These are phyloP conservation scores for Cyberlindnera amylophila DNA, from an alignment of 805 yeast species.

Conservation along the genomic window DNA sequence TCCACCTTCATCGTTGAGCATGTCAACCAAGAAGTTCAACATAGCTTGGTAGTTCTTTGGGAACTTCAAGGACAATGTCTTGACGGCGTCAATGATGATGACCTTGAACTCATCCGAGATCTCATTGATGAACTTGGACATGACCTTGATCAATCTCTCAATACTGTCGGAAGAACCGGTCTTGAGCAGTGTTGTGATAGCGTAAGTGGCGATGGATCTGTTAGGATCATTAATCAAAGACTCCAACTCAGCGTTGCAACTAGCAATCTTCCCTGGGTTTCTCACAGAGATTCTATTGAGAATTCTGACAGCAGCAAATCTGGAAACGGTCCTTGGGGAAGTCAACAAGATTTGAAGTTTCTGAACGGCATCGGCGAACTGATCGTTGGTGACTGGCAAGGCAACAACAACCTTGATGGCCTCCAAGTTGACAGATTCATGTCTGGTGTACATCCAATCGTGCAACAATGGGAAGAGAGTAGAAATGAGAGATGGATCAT, in stretches of 20 bases:
- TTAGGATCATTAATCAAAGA: slow-evolving; percentile 81
- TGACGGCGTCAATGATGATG: slow-evolving; percentile 91
- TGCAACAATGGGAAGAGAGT: slow-evolving; percentile 62
- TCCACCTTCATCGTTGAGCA: slow-evolving; percentile 89
- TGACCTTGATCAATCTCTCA: slow-evolving; percentile 82
- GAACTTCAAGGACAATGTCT: slow-evolving; percentile 87
- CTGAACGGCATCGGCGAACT: slow-evolving; percentile 65
- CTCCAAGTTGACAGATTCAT: slow-evolving; percentile 89
- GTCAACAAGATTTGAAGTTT: slow-evolving; percentile 72
- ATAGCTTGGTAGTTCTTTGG: slow-evolving; percentile 84
- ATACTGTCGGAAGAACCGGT: slow-evolving; percentile 90
- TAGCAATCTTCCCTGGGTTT: slow-evolving; percentile 73
- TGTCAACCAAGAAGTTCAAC: slow-evolving; percentile 75
- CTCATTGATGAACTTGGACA: slow-evolving; percentile 85
- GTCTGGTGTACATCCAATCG: slow-evolving; percentile 71
- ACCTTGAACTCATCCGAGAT: slow-evolving; percentile 94
- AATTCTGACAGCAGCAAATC: slow-evolving; percentile 91
- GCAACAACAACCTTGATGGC: slow-evolving; percentile 60
- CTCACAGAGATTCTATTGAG: slow-evolving; percentile 80
- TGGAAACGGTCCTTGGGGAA: slow-evolving; percentile 86
- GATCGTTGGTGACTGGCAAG: slow-evolving; percentile 51
- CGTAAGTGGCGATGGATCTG: slow-evolving; percentile 92
- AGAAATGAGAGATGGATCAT: slow-evolving; percentile 59
- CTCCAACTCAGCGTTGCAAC: slow-evolving; percentile 84
- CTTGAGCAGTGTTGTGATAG: slow-evolving; percentile 91